Evolutionary conservation across 2,329 filamentous ascomycete species (phyloP), one percentile per base, ranked within the genome.

Genomic region (Colletotrichum orchidophilum): DNA sequence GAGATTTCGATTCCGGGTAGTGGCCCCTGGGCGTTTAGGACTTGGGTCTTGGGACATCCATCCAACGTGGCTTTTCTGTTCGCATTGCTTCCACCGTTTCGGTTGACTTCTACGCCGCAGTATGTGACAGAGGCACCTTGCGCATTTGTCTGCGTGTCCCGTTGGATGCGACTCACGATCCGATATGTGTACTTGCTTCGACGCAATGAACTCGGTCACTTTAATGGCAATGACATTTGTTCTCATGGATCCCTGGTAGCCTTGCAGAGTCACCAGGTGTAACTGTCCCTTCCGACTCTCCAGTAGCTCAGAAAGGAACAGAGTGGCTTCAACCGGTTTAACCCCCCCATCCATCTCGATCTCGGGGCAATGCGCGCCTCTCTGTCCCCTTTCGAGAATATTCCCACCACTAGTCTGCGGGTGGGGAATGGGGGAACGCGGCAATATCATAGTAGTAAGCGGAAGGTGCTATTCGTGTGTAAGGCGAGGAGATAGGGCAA

Each of bases 1-100:
- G 64, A 63, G 63, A 71, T 71, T 71, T 71, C 69, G 58, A 71
- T 71, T 61, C 42, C 63, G 57, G 69, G 33, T 57, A 49, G 50
- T 18, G 39, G 39, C 35, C 54, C 35, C 39, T 46, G 18, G 39
- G 18, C 18, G 39, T 46, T 46, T 46, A 18, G 18, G 15, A 46
- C 18, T 46, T 46, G 39, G 18, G 39, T 7, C 8, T 8, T 46
- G 8, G 18, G 27, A 18, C 35, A 59, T n/a, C 57, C 39, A 50
- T 58, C 55, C 46, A 62, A 70, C 63, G 63, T 70, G 63, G 55
- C 67, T 55, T 67, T 66, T 67, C 50, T 59, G 49, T 33, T 58
- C n/a, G 33, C 26, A 12, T 52, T 42, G 35, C 31, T 63, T 61
- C 59, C 42, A 61, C 21, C 5, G 57, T 27, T 64, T 68, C 63